A percentile compares a stretch with the other conserved stretches of the same genome.
Evolutionary conservation across 371 early-diverging fungal genomes (phyloP).

Genomic region (Syncephalis fuscata): DNA sequence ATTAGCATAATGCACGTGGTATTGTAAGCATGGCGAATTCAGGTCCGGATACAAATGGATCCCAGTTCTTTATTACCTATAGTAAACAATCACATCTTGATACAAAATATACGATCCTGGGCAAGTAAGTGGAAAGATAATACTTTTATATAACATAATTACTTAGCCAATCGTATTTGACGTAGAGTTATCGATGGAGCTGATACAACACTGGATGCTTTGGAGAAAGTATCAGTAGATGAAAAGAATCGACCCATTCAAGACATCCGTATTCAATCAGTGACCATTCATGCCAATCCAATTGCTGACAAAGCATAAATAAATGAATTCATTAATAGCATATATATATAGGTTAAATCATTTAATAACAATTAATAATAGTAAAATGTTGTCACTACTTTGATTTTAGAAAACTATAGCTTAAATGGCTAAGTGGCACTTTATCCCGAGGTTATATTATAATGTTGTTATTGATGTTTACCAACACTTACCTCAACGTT

Average conservation of each 20-base stretch:
- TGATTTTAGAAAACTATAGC: too few species aligned
- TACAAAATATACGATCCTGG: slow-evolving; percentile 86
- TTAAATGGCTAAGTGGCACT: too few species aligned
- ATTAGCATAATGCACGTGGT: slow-evolving; percentile 70
- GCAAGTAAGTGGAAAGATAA: slow-evolving; percentile 42
- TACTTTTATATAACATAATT: neutral
- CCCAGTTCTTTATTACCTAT: slow-evolving; percentile 89
- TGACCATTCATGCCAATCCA: slow-evolving; percentile 94
- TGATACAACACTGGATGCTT: slow-evolving; percentile 66
- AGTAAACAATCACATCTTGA: slow-evolving; percentile 71
- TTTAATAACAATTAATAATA: too few species aligned
- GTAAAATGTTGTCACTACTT: too few species aligned
- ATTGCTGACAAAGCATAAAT: slow-evolving; percentile 40
- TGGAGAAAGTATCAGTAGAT: slow-evolving; percentile 79
- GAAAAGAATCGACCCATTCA: slow-evolving; percentile 69
- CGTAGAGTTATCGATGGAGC: slow-evolving; percentile 75
- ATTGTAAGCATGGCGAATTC: slow-evolving; percentile 90
- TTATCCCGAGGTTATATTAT: too few species aligned
- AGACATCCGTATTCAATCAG: slow-evolving; percentile 53
- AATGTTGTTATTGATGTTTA: too few species aligned
- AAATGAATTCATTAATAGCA: too few species aligned
- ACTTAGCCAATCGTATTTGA: neutral
- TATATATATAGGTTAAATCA: too few species aligned
- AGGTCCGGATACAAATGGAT: slow-evolving; percentile 79
- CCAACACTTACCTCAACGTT: too few species aligned